Evolutionary conservation across 1,284 basidiomycete species (phyloP).

Genomic region (Boletus sp.): DNA sequence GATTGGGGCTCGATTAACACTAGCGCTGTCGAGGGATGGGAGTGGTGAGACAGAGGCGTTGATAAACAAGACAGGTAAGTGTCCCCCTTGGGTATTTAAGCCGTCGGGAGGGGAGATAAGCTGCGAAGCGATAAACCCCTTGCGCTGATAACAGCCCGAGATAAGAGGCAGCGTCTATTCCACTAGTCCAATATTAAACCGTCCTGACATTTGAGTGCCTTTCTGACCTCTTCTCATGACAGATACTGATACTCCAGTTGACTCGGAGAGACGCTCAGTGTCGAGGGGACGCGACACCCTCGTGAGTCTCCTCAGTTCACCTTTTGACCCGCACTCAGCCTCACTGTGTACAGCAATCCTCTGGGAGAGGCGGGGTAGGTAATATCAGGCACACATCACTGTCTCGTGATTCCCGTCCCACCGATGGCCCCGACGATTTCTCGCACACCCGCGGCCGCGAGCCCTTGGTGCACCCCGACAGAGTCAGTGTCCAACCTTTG

Average conservation of each 20-base stretch:
- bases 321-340: neutral
- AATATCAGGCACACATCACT: conserved; percentile 54
- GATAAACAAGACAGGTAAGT: conserved; percentile 16
- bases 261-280: conserved; percentile 33
- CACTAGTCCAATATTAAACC: neutral
- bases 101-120: conserved; percentile 15
- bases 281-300: conserved; percentile 43
- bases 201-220: conserved; percentile 1
- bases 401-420: conserved; percentile 37
- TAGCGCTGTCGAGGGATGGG: conserved; percentile 17
- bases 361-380: conserved; percentile 64
- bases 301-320: conserved; percentile 23
- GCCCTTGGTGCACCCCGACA: conserved; percentile 35
- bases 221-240: conserved; percentile 18
- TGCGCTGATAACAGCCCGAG: conserved; percentile 17
- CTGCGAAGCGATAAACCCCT: conserved; percentile 20
- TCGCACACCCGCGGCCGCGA: conserved; percentile 53
- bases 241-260: conserved; percentile 20
- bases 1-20: conserved; percentile 20
- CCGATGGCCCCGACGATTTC: conserved; percentile 40
- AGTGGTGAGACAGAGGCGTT: conserved; percentile 7
- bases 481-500: conserved; percentile 25
- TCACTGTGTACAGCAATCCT: conserved; percentile 41
- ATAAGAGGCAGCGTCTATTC: conserved; percentile 15
- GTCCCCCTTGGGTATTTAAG: conserved; percentile 14